Percentiles rank a stretch among this genome's conserved stretches.
Conservation (phyloP, 2,329 filamentous ascomycete species). For the Davidsoniella neocaledoniae region DNA sequence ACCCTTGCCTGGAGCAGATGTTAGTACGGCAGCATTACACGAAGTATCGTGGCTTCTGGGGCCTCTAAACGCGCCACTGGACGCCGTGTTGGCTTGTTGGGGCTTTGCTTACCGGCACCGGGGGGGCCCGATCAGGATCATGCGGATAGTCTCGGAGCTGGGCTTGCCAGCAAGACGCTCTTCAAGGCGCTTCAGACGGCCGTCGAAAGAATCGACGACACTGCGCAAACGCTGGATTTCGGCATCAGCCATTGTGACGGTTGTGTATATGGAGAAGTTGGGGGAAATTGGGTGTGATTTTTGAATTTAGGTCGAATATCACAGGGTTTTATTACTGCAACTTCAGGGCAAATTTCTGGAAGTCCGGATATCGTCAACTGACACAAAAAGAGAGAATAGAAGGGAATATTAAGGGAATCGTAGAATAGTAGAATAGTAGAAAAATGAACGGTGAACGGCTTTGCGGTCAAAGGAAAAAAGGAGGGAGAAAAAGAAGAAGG, state of each 20-base stretch:
- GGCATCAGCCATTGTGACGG: slow-evolving; percentile 65
- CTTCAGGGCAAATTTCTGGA: too few relatives aligned
- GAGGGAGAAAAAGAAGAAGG: neutral
- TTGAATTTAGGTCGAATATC: neutral
- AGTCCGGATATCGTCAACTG: too few relatives aligned
- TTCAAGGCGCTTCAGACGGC: slow-evolving; percentile 75
- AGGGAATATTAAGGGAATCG: neutral
- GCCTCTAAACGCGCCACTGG: neutral
- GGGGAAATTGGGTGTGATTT: neutral
- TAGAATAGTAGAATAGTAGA: slow-evolving; percentile 7
- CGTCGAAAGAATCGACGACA: slow-evolving; percentile 68
- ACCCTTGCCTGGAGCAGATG: slow-evolving; percentile 61
- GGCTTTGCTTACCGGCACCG: slow-evolving; percentile 60
- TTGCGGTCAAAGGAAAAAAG: slow-evolving; percentile 1
- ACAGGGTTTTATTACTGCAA: neutral
- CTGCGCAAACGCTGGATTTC: slow-evolving; percentile 73
- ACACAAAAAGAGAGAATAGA: neutral
- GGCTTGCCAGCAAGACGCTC: slow-evolving; percentile 44
- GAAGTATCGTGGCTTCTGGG: neutral
- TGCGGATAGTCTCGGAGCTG: slow-evolving; percentile 57
- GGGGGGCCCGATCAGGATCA: slow-evolving; percentile 97
- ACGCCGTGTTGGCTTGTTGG: neutral
- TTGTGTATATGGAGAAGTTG: slow-evolving; percentile 13
- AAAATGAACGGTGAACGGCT: slow-evolving; percentile 11
- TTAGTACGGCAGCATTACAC: neutral